A percentile compares a stretch with the other conserved stretches of the same genome.
phyloP scores from a whole-genome alignment of 257 asterid genomes.

The Verbena officinalis region DNA sequence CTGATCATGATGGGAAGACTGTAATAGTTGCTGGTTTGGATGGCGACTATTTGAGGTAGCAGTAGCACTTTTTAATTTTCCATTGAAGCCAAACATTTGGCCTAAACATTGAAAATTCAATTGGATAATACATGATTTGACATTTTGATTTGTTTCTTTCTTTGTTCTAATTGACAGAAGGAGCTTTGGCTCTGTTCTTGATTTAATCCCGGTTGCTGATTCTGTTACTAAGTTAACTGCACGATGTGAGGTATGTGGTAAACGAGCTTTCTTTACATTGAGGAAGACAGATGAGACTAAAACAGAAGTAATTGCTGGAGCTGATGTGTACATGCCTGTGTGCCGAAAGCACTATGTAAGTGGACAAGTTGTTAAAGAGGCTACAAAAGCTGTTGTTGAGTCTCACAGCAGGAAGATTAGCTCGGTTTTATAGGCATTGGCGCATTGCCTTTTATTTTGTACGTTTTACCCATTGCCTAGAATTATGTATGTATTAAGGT shows the following conservation, averaged over 20 bases:
- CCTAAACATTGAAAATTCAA: too few species aligned
- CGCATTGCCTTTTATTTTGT: not conserved
- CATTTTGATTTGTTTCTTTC: not conserved
- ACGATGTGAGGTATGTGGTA: conserved; percentile 80
- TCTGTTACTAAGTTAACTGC: conserved; percentile 82
- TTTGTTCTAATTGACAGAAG: conserved; percentile 51
- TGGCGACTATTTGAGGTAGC: conserved; percentile 91
- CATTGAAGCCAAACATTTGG: not conserved
- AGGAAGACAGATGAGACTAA: conserved; percentile 83
- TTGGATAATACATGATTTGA: not conserved
- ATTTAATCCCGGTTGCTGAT: conserved; percentile 83
- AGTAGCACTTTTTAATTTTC: conserved; percentile 1
- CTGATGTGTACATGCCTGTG: conserved; percentile 92
- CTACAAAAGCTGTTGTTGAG: conserved; percentile 60
- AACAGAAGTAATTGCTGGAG: conserved; percentile 83
- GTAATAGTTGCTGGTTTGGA: conserved; percentile 90
- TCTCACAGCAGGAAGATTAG: conserved; percentile 45
- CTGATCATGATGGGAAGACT: conserved; percentile 88
- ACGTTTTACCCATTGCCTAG: not conserved
- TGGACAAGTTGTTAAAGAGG: conserved; percentile 84
- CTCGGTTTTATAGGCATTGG: conserved; percentile 34
- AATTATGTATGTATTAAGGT: not conserved
- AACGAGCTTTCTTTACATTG: conserved; percentile 71
- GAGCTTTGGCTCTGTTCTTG: conserved; percentile 87
- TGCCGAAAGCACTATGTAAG: conserved; percentile 89